Evolutionary conservation across 108 stramenopile species (phyloP), one percentile per base, ranked within the genome.

Genomic region (Pelagomonas calceolata): DNA sequence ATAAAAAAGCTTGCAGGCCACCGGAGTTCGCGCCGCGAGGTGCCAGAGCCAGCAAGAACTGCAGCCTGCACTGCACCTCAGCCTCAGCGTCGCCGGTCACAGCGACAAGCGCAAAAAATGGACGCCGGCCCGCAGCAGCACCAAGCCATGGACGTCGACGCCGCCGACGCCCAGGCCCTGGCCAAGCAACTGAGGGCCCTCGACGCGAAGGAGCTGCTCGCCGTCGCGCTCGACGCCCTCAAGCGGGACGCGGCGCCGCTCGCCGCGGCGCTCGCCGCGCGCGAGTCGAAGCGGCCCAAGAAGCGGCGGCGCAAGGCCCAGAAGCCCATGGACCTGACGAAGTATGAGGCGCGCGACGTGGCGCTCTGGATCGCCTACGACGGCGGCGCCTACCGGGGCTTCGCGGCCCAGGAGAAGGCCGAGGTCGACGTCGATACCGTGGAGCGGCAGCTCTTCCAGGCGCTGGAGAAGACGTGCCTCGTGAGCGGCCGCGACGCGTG

Each of bases 311-410:
- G 15, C 7, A 16, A 30, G 70, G 51, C 0, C 7, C 68, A 36
- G 70, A 71, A n/a, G 63, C 3, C 66, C 39, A 75, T 77, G 34
- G 68, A 76, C 60, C 26, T 70, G 63, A 51, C 51, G 65, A 32
- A 34, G 10, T 74, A 39, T 44, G 45, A 34, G n/a, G 37, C 71
- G 32, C 85, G 96, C 16, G 91, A 94, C 75, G 80, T 97, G 64
- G 93, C 94, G 0, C 77, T 97, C 16, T 85, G 84, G 32, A 82
- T 97, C 46, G 81, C 84, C 29, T 97, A 97, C 78, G 94, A 95
- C 74, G 96, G 96, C 32, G 79, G 85, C 29, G 45, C 75, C 10
- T 95, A 84, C 75, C 70, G 79, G 34, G 96, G 96, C 26, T 85
- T 94, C 71, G 90, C 93, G 4, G 82, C 91, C 75, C 93, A 90